A percentile compares a stretch with the other conserved stretches of the same genome.
Conservation (phyloP, 495 filamentous ascomycete genomes). For the Aspergillus hancockii region DNA sequence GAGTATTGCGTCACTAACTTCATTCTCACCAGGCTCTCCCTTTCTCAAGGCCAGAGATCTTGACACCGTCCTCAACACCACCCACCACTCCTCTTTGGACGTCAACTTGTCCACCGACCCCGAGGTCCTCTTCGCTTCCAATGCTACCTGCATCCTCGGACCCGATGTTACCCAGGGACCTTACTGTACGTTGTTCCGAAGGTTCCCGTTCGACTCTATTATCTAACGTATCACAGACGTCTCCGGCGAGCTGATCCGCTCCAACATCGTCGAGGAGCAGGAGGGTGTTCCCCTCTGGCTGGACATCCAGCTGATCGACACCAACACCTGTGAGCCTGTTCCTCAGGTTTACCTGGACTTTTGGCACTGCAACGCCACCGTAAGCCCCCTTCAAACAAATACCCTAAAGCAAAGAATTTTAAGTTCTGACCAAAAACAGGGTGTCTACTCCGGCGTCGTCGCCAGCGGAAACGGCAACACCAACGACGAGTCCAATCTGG, state of each 20-base stretch:
- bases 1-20: conserved; percentile 16
- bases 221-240: conserved; percentile 30
- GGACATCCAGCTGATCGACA: conserved; percentile 63
- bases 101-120: conserved; percentile 51
- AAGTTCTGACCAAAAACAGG: conserved; percentile 26
- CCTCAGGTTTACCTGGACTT: conserved; percentile 59
- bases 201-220: not conserved
- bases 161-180: conserved; percentile 59
- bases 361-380: conserved; percentile 56
- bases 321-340: conserved; percentile 56
- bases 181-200: conserved; percentile 35
- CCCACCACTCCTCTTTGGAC: conserved; percentile 28
- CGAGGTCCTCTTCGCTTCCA: conserved; percentile 51
- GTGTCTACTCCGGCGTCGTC: conserved; percentile 58
- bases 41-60: conserved; percentile 20
- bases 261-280: conserved; percentile 57
- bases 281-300: conserved; percentile 56
- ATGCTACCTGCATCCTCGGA: conserved; percentile 56
- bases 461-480: conserved; percentile 54
- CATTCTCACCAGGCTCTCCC: conserved; percentile 33
- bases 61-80: conserved; percentile 13
- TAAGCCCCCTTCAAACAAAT: conserved; percentile 15
- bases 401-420: conserved; percentile 13
- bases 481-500: conserved; percentile 37
- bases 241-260: conserved; percentile 53